These are phyloP conservation scores for Skeletonema menzelii DNA, from an alignment of 108 stramenopile genomes.

Conservation along the genomic window DNA sequence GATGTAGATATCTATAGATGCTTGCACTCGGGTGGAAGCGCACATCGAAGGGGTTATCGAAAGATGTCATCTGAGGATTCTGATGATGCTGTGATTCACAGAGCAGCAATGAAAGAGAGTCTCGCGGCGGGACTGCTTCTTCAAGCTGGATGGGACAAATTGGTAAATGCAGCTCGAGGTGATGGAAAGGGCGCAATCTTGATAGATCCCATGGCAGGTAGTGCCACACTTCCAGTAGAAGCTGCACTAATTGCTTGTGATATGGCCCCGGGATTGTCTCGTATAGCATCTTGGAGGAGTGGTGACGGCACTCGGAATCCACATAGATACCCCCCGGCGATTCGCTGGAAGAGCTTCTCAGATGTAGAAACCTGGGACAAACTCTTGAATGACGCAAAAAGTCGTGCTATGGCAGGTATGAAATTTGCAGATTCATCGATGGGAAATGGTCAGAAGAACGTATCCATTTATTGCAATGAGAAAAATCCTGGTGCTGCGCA, in stretches of 20 bases:
- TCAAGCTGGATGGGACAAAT: conserved; percentile 65
- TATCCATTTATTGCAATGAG: conserved; percentile 50
- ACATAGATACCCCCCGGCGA: conserved; percentile 61
- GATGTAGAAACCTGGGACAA: conserved; percentile 54
- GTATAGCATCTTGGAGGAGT: conserved; percentile 52
- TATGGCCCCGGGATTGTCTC: conserved; percentile 74
- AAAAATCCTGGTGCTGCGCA: conserved; percentile 41
- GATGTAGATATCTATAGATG: conserved; percentile 68
- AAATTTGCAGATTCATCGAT: conserved; percentile 40
- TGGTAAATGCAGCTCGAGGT: conserved; percentile 38
- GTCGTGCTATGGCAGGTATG: conserved; percentile 56
- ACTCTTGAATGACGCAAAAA: conserved; percentile 64
- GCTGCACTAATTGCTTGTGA: conserved; percentile 79
- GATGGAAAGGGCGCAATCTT: conserved; percentile 38
- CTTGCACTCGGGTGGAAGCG: conserved; percentile 66
- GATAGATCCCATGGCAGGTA: conserved; percentile 86
- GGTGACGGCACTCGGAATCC: conserved; percentile 34
- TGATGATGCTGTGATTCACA: conserved; percentile 51
- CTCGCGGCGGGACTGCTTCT: conserved; percentile 77
- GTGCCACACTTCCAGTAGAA: conserved; percentile 72
- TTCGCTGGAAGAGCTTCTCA: conserved; percentile 67
- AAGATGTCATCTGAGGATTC: conserved; percentile 4
- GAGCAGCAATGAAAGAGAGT: conserved; percentile 85
- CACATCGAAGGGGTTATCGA: conserved; percentile 74
- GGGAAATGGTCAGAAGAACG: conserved; percentile 12